These are phyloP conservation scores for Diutina scorzettiae DNA, from an alignment of 1,139 yeast species.

Conservation along the genomic window DNA sequence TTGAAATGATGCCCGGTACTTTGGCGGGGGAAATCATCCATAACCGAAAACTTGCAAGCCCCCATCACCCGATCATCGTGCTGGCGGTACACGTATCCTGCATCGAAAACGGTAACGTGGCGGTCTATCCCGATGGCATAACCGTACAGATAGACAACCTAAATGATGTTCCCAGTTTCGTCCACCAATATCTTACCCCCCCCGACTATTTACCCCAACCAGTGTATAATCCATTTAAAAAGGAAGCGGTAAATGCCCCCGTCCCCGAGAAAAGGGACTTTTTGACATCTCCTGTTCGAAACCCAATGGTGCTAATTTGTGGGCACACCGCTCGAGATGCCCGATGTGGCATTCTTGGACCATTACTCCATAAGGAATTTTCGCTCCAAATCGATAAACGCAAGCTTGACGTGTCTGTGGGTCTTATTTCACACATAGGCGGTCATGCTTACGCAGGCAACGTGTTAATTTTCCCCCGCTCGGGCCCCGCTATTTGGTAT, in stretches of 20 bases:
- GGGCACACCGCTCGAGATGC: slow-evolving; percentile 55
- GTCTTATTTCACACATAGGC: slow-evolving; percentile 56
- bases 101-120: slow-evolving; percentile 17
- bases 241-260: background rate
- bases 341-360: slow-evolving; percentile 58
- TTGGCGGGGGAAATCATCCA: slow-evolving; percentile 23
- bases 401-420: slow-evolving; percentile 27
- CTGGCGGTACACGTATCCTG: slow-evolving; percentile 23
- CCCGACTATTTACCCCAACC: slow-evolving; percentile 8
- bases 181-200: slow-evolving; percentile 30
- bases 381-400: slow-evolving; percentile 23
- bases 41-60: slow-evolving; percentile 22
- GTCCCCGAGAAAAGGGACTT: background rate
- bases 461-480: slow-evolving; percentile 40
- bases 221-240: slow-evolving; percentile 23
- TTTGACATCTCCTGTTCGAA: slow-evolving; percentile 13
- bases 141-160: slow-evolving; percentile 21
- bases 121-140: slow-evolving; percentile 46
- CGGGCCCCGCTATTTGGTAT: slow-evolving; percentile 40
- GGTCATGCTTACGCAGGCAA: slow-evolving; percentile 79
- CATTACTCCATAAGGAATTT: slow-evolving; percentile 42
- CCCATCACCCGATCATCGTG: slow-evolving; percentile 39
- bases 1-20: slow-evolving; percentile 37
- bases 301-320: slow-evolving; percentile 39
- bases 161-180: slow-evolving; percentile 24